Conservation (phyloP, 345 rosid genomes). For the Eucalyptus melliodora region DNA sequence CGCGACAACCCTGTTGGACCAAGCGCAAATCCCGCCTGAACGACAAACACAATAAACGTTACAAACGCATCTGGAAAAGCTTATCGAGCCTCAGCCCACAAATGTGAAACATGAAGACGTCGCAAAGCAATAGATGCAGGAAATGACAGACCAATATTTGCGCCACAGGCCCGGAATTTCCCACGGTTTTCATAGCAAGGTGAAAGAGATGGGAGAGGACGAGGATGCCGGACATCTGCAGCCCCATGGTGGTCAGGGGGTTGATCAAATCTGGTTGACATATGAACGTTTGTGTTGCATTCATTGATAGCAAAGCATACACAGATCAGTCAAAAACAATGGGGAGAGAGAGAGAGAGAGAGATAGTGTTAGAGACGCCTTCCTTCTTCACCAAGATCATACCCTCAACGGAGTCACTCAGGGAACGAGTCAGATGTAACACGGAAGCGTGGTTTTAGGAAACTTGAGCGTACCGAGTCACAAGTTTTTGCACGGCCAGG, state of each 20-base stretch:
- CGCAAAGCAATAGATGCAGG: neutral
- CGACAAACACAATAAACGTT: neutral
- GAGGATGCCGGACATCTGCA: constrained; percentile 67
- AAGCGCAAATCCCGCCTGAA: constrained; percentile 70
- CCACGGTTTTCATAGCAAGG: constrained; percentile 56
- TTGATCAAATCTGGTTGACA: constrained; percentile 38
- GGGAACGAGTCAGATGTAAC: neutral
- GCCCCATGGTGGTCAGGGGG: constrained; percentile 46
- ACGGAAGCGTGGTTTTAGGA: neutral
- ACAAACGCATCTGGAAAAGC: neutral
- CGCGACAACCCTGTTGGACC: constrained; percentile 63
- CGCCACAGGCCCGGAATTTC: constrained; percentile 83
- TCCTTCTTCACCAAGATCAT: neutral
- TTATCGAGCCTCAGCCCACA: neutral
- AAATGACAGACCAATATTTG: constrained; percentile 47
- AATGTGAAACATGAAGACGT: neutral
- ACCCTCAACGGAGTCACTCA: neutral
- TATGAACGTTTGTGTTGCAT: constrained; percentile 3
- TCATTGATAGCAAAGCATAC: constrained; percentile 5
- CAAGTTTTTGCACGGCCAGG: neutral
- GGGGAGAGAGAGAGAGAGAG: neutral
- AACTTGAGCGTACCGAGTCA: neutral
- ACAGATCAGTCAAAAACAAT: neutral
- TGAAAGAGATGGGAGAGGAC: constrained; percentile 79
- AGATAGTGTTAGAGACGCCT: neutral